These are phyloP conservation scores for Metarhizium album DNA, from an alignment of 2,329 filamentous ascomycete species.

Conservation along the genomic window DNA sequence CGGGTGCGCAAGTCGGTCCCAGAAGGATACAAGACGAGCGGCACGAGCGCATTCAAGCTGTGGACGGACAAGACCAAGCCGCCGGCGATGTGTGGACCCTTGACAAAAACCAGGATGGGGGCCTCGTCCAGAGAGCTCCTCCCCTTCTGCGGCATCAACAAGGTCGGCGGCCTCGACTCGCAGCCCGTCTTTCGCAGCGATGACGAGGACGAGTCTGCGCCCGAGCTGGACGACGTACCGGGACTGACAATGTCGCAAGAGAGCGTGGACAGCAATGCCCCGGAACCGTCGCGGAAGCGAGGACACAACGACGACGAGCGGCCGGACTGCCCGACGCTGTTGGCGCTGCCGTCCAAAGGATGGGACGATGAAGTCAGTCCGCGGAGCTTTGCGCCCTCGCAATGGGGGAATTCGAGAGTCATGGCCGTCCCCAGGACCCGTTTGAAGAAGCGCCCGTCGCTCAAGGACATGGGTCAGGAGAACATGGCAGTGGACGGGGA, in stretches of 20 bases:
- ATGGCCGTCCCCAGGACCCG: slow-evolving; percentile 37
- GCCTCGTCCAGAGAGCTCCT: slow-evolving; percentile 49
- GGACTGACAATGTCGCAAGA: slow-evolving; percentile 46
- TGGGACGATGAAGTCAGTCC: slow-evolving; percentile 30
- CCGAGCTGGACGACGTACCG: slow-evolving; percentile 30
- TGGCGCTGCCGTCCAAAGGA: slow-evolving; percentile 11
- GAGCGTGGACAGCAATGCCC: slow-evolving; percentile 29
- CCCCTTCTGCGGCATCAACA: slow-evolving; percentile 74
- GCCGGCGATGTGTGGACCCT: neutral
- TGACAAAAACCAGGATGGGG: slow-evolving; percentile 11
- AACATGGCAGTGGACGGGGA: slow-evolving; percentile 39
- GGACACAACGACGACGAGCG: slow-evolving; percentile 34
- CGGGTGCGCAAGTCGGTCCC: slow-evolving; percentile 85
- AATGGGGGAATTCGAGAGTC: slow-evolving; percentile 29
- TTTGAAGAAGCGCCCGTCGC: slow-evolving; percentile 13
- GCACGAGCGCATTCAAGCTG: slow-evolving; percentile 38
- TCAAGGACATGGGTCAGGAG: slow-evolving; percentile 29
- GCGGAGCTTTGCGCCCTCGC: slow-evolving; percentile 25
- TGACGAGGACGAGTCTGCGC: slow-evolving; percentile 18
- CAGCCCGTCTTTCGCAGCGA: slow-evolving; percentile 35
- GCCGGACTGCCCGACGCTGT: slow-evolving; percentile 8
- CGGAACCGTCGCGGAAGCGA: slow-evolving; percentile 34
- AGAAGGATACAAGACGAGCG: slow-evolving; percentile 78
- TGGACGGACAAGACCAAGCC: slow-evolving; percentile 29
- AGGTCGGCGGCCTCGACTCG: slow-evolving; percentile 55